Evolutionary conservation across 2,329 filamentous ascomycete genomes (phyloP).

Genomic region (Cladosporium sp.): DNA sequence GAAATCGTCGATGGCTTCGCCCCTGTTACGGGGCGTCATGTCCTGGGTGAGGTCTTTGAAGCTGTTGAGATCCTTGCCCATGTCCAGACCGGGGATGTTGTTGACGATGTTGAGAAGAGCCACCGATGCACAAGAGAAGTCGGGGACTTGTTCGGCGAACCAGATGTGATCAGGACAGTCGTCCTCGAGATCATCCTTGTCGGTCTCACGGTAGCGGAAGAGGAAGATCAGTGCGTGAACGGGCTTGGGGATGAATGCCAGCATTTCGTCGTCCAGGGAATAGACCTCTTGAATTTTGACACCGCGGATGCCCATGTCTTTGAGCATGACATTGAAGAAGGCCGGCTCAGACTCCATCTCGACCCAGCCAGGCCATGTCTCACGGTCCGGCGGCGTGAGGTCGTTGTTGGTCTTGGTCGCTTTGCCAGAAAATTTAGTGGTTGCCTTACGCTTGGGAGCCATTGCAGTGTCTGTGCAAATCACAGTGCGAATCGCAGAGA

Average conservation of each 20-base stretch:
- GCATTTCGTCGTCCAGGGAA: conserved; percentile 62
- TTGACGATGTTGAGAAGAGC: conserved; percentile 91
- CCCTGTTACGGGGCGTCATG: conserved; percentile 69
- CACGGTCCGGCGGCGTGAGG: conserved; percentile 41
- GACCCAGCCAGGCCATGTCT: conserved; percentile 67
- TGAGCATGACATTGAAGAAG: conserved; percentile 81
- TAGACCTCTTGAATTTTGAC: conserved; percentile 75
- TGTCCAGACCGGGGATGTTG: conserved; percentile 64
- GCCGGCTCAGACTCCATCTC: conserved; percentile 88
- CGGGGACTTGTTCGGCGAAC: conserved; percentile 90
- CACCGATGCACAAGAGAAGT: conserved; percentile 87
- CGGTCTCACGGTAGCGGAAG: conserved; percentile 64
- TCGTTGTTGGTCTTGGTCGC: neutral
- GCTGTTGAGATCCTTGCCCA: conserved; percentile 64
- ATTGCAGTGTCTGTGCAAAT: conserved; percentile 8
- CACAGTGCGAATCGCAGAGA: neutral
- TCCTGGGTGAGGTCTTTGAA: conserved; percentile 71
- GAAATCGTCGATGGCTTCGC: conserved; percentile 70
- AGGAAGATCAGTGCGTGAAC: conserved; percentile 87
- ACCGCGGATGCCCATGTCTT: conserved; percentile 69
- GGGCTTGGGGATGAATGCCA: conserved; percentile 63
- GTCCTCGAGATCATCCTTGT: conserved; percentile 45
- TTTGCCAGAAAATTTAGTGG: neutral
- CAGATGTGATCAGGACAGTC: conserved; percentile 66
- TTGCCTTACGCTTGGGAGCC: conserved; percentile 17